Base-by-base conservation (phyloP, 257 asterid species). In the Cordia subcordata region DNA sequence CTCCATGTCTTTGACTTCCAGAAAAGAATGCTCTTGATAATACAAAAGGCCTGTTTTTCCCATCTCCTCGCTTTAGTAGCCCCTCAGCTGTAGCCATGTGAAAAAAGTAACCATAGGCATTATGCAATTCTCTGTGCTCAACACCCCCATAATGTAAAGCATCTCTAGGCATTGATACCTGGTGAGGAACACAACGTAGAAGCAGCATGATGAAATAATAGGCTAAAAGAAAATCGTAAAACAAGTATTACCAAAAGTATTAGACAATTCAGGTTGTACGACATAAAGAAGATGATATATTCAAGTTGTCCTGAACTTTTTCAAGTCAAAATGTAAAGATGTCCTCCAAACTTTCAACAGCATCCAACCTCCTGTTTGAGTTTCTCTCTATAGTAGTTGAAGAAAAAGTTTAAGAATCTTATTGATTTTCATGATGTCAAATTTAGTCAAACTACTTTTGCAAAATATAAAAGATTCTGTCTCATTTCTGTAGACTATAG, bases 71-170 rank as follows among this genome's bases (percentile, higher is more conserved):
- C 81, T 80, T 93, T 40, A 89, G 52, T 63, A 93, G 97, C 55
- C 99, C 99, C 42, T 89, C 82, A 5, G 97, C 64, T 53, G 96
- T 82, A 52, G 96, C 99, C 99, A 89, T 93, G 79, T 93, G 99
- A 55, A 89, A 85, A 76, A 89, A 93, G 76, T 86, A 93, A 40
- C 99, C 99, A 68, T 92, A 92, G 53, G 86, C 96, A 78, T 92
- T 92, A 68, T 92, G 99, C 67, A 92, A 59, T 80, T 92, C 99
- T 74, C 99, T 74, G 68, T 92, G 91, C 81, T 92, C 99, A 40
- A 78, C 82, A 64, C 86, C 87, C 62, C 96, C 99, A 60, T 66
- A 64, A 69, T 92, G 99, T 67, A 93, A 68, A 69, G 89, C 96
- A 71, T 93, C 95, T 62, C 99, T 77, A 37, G 97, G 99, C 99